phyloP scores from a whole-genome alignment of 2,329 filamentous ascomycete species.

The Aspergillus fumigatiaffinis region DNA sequence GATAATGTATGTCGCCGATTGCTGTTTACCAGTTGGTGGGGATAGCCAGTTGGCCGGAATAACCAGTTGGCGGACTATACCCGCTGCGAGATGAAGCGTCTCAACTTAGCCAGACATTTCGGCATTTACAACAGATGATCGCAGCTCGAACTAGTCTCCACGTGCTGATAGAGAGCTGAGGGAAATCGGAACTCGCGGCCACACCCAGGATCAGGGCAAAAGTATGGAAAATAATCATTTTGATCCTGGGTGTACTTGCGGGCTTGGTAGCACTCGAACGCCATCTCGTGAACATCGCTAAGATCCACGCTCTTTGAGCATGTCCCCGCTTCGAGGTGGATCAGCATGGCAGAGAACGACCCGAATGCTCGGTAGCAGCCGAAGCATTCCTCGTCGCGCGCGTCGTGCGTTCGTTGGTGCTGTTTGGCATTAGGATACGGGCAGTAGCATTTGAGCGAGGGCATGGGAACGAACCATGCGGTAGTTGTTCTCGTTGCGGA shows the following conservation, averaged over 20 bases:
- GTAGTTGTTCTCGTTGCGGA: neutral
- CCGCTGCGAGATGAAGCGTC: neutral
- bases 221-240: constrained; percentile 5
- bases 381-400: constrained; percentile 12
- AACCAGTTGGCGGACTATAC: neutral
- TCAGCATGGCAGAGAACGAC: constrained; percentile 21
- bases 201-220: constrained; percentile 15
- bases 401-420: constrained; percentile 18
- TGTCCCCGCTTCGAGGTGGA: constrained; percentile 22
- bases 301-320: constrained; percentile 9
- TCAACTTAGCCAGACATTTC: neutral
- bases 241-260: neutral
- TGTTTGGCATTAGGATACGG: neutral
- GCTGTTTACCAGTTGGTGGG: neutral
- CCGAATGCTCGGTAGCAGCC: constrained; percentile 18
- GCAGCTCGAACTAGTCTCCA: constrained; percentile 9
- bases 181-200: constrained; percentile 8
- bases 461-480: neutral
- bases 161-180: constrained; percentile 21
- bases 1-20: neutral
- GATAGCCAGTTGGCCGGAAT: neutral
- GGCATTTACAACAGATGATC: neutral
- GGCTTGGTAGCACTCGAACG: neutral
- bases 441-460: neutral
- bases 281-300: neutral